phyloP scores from a whole-genome alignment of 768 basidiomycete genomes.

The Podaxis mareebaensis region DNA sequence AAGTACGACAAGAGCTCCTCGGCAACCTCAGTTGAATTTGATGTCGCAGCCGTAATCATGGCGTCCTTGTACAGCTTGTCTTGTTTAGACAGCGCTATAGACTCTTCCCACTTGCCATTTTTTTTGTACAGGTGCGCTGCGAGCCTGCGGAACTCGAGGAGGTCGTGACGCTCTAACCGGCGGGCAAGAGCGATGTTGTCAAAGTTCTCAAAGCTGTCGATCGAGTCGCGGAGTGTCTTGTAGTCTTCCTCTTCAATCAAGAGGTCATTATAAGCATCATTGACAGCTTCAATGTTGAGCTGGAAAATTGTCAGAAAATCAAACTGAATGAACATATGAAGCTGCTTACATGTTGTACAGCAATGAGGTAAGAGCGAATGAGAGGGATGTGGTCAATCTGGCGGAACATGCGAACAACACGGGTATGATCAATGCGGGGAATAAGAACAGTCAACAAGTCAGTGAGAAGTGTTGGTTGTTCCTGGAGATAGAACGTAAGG shows the following conservation, averaged over 20 bases:
- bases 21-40: slow-evolving; percentile 82
- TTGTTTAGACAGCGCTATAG: slow-evolving; percentile 91
- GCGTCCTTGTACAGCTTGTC: slow-evolving; percentile 98
- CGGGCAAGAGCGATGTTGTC: slow-evolving; percentile 86
- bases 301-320: slow-evolving; percentile 30
- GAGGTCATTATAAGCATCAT: slow-evolving; percentile 97
- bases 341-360: slow-evolving; percentile 82
- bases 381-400: slow-evolving; percentile 95
- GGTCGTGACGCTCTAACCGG: slow-evolving; percentile 84
- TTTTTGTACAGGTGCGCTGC: slow-evolving; percentile 99
- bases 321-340: not conserved
- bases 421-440: slow-evolving; percentile 90
- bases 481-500: slow-evolving; percentile 90
- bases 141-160: slow-evolving; percentile 92
- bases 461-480: slow-evolving; percentile 90
- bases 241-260: slow-evolving; percentile 99
- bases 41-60: slow-evolving; percentile 89
- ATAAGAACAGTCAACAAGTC: slow-evolving; percentile 92
- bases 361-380: slow-evolving; percentile 94
- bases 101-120: slow-evolving; percentile 95
- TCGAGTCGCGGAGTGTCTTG: slow-evolving; percentile 95
- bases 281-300: slow-evolving; percentile 96
- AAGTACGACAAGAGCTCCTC: slow-evolving; percentile 97
- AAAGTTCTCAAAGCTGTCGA: slow-evolving; percentile 98
- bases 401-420: slow-evolving; percentile 94